Base-by-base conservation (phyloP, 2,329 filamentous ascomycete genomes). In the Fusarium vanettenii region DNA sequence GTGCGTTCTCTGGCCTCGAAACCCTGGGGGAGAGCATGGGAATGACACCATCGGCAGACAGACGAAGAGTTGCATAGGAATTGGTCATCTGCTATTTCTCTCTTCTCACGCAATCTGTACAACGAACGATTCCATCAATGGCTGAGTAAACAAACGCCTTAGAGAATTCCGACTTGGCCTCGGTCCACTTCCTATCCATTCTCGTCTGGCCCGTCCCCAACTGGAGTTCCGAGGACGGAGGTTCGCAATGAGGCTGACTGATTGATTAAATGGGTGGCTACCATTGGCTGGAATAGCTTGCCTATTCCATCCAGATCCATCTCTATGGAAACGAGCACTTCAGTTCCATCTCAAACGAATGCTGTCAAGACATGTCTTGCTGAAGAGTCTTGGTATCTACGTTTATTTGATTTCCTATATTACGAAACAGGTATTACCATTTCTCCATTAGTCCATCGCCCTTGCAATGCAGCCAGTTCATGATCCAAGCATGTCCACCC, bases 201-300 rank as follows among this genome's bases (percentile, higher is more conserved):
- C 48, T 52, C 25, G 27, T 52, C 48, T 52, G 18, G 48, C 18
- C 66, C 63, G 59, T 70, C 48, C 65, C 62, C 72, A 25, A 35
- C 62, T 45, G 66, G 66, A 70, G 48, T 70, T 75, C 73, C 73
- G 73, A 75, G 27, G 39, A 63, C 70, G 70, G 72, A 73, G 73
- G 31, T 67, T 70, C 9, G 7, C 37, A 55, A 62, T 71, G 63
- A 75, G 59, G 52, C 60, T 77, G 69, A 69, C 66, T 74, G 76
- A 78, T 78, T 78, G 76, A 78, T 78, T 78, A 78, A 78, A 63
- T 64, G 56, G 25, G 59, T 35, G 20, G 14, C 52, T 72, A 18
- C 41, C 39, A 78, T 78, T 78, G 76, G 76, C 45, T 66, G 8
- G 14, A 35, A 5, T 14, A 13, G 8, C 48, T 20, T 41, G 11